Evolutionary conservation across 1,139 yeast species (phyloP).

Genomic region (Hemisphaericaspora xylanilytica): DNA sequence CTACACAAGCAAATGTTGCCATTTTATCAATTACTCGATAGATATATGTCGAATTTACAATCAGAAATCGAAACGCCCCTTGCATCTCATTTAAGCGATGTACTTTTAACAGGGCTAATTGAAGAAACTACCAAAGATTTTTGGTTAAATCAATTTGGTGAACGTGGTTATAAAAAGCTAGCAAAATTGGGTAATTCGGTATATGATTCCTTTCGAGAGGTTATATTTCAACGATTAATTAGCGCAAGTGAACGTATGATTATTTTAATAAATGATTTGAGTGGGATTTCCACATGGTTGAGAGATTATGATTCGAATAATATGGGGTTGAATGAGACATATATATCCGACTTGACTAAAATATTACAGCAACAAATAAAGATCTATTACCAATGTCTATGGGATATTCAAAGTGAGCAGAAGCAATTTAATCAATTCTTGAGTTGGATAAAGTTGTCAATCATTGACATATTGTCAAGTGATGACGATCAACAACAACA

Average conservation of each 20-base stretch:
- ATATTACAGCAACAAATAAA: background rate
- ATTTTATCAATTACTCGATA: slow-evolving; percentile 39
- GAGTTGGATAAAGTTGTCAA: slow-evolving; percentile 43
- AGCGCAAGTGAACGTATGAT: slow-evolving; percentile 59
- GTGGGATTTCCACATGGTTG: slow-evolving; percentile 44
- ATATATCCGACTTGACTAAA: slow-evolving; percentile 27
- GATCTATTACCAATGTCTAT: slow-evolving; percentile 37
- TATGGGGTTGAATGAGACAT: slow-evolving; percentile 29
- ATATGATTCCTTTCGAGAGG: slow-evolving; percentile 49
- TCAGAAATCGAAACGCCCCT: slow-evolving; percentile 8
- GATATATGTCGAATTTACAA: slow-evolving; percentile 24
- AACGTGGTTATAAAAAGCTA: slow-evolving; percentile 65
- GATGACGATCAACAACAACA: slow-evolving; percentile 36
- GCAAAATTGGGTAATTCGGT: slow-evolving; percentile 46
- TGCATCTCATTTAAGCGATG: slow-evolving; percentile 36
- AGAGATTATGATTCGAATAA: slow-evolving; percentile 14
- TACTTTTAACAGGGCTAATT: slow-evolving; percentile 58
- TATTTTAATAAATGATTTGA: slow-evolving; percentile 46
- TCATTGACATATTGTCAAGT: slow-evolving; percentile 36
- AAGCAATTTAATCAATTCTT: slow-evolving; percentile 50
- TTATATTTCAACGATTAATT: slow-evolving; percentile 49
- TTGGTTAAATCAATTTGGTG: slow-evolving; percentile 58
- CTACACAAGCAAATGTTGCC: slow-evolving; percentile 41
- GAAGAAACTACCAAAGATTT: slow-evolving; percentile 38
- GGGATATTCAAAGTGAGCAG: slow-evolving; percentile 54